phyloP scores from a whole-genome alignment of 225 moss, liverwort and hornwort species.

The Rhytidiadelphus loreus region DNA sequence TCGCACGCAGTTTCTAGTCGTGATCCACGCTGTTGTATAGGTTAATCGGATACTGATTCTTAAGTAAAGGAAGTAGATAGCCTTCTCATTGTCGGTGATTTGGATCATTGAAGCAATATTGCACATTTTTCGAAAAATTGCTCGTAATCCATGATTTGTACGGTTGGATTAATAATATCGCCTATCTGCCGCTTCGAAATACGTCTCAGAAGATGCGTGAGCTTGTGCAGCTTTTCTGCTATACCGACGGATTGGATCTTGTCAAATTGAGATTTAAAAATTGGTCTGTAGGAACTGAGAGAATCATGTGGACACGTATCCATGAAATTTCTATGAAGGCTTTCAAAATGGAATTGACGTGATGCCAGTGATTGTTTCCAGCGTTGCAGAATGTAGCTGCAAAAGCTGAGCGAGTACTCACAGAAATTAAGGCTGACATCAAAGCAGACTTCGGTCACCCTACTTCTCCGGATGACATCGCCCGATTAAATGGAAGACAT shows the following conservation, averaged over 20 bases:
- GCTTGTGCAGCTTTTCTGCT: neutral
- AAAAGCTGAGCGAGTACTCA: conserved; percentile 90
- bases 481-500: conserved; percentile 28
- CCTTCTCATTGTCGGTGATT: neutral
- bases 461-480: conserved; percentile 23
- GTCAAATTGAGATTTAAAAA: neutral
- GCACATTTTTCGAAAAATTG: neutral
- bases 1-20: neutral
- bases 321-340: neutral
- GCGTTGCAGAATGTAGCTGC: conserved; percentile 94
- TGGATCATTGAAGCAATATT: neutral
- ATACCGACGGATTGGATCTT: neutral
- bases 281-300: neutral
- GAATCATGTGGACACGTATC: neutral
- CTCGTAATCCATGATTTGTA: neutral
- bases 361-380: conserved; percentile 15
- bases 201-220: neutral
- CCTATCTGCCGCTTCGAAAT: neutral
- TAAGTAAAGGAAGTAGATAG: neutral
- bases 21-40: neutral
- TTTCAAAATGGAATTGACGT: neutral
- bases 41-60: neutral
- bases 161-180: neutral
- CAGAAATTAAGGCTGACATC: conserved; percentile 86
- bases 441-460: conserved; percentile 75